These are phyloP conservation scores for Pythium chondricola DNA, from an alignment of 352 stramenopile species.

Conservation along the genomic window DNA sequence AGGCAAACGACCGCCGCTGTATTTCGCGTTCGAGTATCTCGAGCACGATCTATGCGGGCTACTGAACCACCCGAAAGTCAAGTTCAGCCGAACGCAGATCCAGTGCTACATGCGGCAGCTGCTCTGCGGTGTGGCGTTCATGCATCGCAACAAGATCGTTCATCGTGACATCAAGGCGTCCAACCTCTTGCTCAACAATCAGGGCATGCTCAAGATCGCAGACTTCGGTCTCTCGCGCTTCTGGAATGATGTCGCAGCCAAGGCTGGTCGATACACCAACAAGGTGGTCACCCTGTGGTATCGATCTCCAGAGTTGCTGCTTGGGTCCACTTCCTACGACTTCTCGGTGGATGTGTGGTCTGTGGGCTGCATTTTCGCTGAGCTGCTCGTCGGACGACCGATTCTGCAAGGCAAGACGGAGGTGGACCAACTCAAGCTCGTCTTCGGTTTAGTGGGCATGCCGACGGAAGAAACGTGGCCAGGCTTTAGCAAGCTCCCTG, in stretches of 20 bases:
- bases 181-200: slow-evolving; percentile 81
- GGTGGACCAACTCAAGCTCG: slow-evolving; percentile 79
- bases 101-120: slow-evolving; percentile 87
- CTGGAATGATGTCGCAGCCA: slow-evolving; percentile 83
- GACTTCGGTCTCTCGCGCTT: slow-evolving; percentile 81
- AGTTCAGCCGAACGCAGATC: slow-evolving; percentile 80
- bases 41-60: slow-evolving; percentile 80
- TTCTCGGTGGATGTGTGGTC: slow-evolving; percentile 94
- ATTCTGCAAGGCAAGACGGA: slow-evolving; percentile 80
- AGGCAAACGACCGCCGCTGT: slow-evolving; percentile 76
- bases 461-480: slow-evolving; percentile 80
- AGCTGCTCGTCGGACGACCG: slow-evolving; percentile 72
- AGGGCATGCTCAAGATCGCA: slow-evolving; percentile 77
- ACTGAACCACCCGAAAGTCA: slow-evolving; percentile 77
- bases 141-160: slow-evolving; percentile 87
- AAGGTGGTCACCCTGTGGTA: slow-evolving; percentile 96
- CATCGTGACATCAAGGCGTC: slow-evolving; percentile 86
- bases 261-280: slow-evolving; percentile 87
- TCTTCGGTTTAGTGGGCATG: slow-evolving; percentile 71
- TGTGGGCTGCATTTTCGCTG: slow-evolving; percentile 85
- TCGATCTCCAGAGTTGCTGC: slow-evolving; percentile 88
- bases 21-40: slow-evolving; percentile 86
- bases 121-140: slow-evolving; percentile 75
- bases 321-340: slow-evolving; percentile 90
- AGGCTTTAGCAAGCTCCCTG: slow-evolving; percentile 66